A percentile compares a stretch with the other conserved stretches of the same genome.
phyloP scores from a whole-genome alignment of 2,329 filamentous ascomycete genomes.

The Cordyceps farinosa region DNA sequence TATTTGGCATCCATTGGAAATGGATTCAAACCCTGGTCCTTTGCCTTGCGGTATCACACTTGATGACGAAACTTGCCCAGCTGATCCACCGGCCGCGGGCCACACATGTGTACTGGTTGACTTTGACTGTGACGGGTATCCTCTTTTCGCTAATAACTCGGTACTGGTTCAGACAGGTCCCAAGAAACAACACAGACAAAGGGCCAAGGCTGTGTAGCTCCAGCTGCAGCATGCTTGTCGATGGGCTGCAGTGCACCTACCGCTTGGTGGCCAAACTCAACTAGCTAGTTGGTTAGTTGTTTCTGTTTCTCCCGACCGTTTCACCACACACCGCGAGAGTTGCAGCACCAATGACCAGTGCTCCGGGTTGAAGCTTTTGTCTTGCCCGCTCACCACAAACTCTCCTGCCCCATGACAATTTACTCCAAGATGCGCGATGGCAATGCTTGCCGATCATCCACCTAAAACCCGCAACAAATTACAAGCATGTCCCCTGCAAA shows the following conservation, averaged over 20 bases:
- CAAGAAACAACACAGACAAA: not conserved
- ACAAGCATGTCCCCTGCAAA: not conserved
- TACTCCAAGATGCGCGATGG: slow-evolving; percentile 14
- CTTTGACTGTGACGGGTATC: too few species aligned
- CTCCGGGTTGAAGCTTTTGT: too few species aligned
- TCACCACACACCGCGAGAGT: slow-evolving; percentile 2
- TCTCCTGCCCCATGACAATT: not conserved
- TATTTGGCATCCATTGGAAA: too few species aligned
- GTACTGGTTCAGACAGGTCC: not conserved
- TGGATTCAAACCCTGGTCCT: too few species aligned
- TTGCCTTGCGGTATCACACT: too few species aligned
- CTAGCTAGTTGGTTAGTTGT: not conserved
- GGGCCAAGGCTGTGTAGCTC: too few species aligned
- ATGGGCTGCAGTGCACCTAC: slow-evolving; percentile 1
- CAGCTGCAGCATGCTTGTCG: not conserved
- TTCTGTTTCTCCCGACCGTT: not conserved
- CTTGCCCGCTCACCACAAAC: not conserved
- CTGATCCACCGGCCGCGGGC: not conserved
- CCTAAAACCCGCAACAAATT: not conserved
- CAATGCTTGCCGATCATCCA: slow-evolving; percentile 7
- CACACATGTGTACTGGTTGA: not conserved
- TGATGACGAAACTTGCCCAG: not conserved
- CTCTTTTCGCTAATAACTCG: not conserved
- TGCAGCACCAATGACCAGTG: not conserved
- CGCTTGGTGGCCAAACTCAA: not conserved